Evolutionary conservation across 2,329 filamentous ascomycete genomes (phyloP).

Genomic region (Exophiala bonariae): DNA sequence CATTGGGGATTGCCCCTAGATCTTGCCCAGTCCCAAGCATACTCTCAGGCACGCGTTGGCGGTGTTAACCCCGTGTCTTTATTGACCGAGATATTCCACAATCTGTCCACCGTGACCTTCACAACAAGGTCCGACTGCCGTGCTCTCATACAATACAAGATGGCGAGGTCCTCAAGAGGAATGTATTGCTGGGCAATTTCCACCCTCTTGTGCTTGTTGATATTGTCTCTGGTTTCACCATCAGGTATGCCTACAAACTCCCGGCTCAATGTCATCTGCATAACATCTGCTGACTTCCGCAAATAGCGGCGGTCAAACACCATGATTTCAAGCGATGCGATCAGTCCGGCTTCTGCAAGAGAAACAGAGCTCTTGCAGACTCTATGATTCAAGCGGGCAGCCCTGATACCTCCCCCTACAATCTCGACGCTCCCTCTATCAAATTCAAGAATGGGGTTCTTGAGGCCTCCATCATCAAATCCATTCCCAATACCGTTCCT

Average conservation of each 20-base stretch:
- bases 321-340: conserved; percentile 96
- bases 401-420: conserved; percentile 78
- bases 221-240: conserved; percentile 62
- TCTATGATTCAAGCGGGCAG: conserved; percentile 63
- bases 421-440: conserved; percentile 69
- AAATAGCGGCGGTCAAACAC: conserved; percentile 79
- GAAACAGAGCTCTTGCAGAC: conserved; percentile 89
- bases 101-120: no score
- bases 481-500: conserved; percentile 65
- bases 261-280: background rate
- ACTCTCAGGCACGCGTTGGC: no score
- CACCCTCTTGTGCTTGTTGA: conserved; percentile 56
- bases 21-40: no score
- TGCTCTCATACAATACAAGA: conserved; percentile 1
- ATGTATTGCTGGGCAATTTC: conserved; percentile 47
- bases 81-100: background rate
- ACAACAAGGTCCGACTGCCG: background rate
- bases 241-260: conserved; percentile 56
- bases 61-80: background rate
- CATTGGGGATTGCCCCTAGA: no score
- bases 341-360: conserved; percentile 95
- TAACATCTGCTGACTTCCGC: conserved; percentile 5
- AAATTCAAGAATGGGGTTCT: conserved; percentile 78
- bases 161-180: conserved; percentile 26
- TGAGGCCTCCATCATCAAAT: conserved; percentile 79